Conservation (phyloP, 768 basidiomycete genomes). For the Postia placenta region DNA sequence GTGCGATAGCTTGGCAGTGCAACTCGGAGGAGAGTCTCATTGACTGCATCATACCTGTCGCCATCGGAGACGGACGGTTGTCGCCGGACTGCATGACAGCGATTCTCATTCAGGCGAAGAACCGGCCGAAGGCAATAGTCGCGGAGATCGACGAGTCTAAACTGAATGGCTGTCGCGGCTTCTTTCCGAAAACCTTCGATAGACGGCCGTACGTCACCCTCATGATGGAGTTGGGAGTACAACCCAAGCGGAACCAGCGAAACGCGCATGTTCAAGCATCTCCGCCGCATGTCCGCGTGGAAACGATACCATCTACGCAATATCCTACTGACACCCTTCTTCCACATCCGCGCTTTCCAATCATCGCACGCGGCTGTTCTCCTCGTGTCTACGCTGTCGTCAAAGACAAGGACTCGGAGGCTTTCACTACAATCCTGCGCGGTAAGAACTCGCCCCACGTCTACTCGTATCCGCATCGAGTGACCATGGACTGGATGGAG, state of each 20-base stretch:
- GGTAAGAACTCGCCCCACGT: not conserved
- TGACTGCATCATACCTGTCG: conserved; percentile 24
- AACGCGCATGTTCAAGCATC: too few relatives aligned
- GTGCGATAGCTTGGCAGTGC: conserved; percentile 22
- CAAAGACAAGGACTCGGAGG: not conserved
- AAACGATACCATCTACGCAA: not conserved
- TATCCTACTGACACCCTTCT: not conserved
- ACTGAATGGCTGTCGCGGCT: conserved; percentile 44
- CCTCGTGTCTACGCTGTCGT: not conserved
- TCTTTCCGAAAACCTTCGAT: conserved; percentile 38
- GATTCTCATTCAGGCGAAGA: conserved; percentile 20
- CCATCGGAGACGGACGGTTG: conserved; percentile 29
- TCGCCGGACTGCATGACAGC: conserved; percentile 10
- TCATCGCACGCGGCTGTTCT: not conserved
- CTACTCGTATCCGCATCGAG: not conserved
- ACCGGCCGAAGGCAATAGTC: conserved; percentile 48
- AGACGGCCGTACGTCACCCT: conserved; percentile 17
- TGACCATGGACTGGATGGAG: too few relatives aligned
- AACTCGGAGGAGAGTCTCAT: conserved; percentile 10
- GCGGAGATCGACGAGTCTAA: conserved; percentile 65
- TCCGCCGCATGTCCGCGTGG: too few relatives aligned
- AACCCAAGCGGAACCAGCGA: not conserved
- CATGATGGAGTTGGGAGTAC: conserved; percentile 15
- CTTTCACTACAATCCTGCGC: not conserved
- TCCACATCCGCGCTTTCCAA: not conserved